These are phyloP conservation scores for Besnoitia besnoiti DNA, from an alignment of 169 alveolate species.

Conservation along the genomic window DNA sequence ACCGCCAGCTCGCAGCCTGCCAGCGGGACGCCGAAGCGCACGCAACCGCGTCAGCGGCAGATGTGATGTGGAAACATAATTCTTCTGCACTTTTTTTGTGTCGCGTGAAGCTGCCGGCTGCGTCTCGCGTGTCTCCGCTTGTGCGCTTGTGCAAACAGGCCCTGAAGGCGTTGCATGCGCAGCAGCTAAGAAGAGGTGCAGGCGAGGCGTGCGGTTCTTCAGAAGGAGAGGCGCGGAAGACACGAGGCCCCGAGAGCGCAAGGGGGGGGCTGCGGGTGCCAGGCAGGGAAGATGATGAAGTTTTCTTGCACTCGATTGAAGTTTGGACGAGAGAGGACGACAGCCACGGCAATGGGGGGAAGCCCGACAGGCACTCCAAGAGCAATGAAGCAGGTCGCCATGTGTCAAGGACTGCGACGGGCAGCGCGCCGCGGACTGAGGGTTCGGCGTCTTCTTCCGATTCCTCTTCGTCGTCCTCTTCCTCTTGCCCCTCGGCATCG, in stretches of 20 bases:
- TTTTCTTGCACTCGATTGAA: neutral
- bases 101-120: neutral
- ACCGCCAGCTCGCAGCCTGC: too few species aligned
- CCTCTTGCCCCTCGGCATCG: neutral
- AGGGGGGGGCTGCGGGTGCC: neutral
- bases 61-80: too few species aligned
- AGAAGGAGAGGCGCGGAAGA: neutral
- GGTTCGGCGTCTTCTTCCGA: neutral
- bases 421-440: too few species aligned
- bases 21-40: too few species aligned
- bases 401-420: too few species aligned
- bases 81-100: neutral
- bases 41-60: too few species aligned
- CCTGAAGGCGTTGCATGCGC: neutral
- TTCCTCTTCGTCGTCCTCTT: neutral
- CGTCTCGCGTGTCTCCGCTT: neutral
- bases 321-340: neutral
- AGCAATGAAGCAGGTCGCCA: too few species aligned
- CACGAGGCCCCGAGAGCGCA: neutral
- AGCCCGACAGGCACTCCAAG: too few species aligned
- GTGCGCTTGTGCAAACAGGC: neutral
- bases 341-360: too few species aligned
- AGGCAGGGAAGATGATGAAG: neutral
- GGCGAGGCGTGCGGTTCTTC: too few species aligned
- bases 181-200: neutral